Base-by-base conservation (phyloP, 2,329 filamentous ascomycete genomes). In the Emmonsiellopsis sp. region DNA sequence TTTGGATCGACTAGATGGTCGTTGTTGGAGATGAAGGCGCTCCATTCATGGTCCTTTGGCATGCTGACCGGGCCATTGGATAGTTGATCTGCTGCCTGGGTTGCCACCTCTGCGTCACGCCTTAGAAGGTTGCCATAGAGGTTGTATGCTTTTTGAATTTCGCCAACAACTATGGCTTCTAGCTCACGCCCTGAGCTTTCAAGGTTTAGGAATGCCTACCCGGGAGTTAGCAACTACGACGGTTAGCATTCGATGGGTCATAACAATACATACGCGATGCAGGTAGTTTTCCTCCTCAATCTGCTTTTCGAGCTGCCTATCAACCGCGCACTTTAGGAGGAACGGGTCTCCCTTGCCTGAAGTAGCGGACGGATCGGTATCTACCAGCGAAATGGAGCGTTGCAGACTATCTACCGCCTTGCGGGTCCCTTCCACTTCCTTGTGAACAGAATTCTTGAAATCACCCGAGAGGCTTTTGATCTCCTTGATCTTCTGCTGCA, bases 71-170 rank as follows among this genome's bases (percentile, higher is more conserved):
- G 91, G 0, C 92, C 91, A 40, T 80, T 81, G 43, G 89, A 87
- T 1, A 98, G 81, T 63, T 87, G 86, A 55, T 95, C 89, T 9
- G 92, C 81, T 1, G 88, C 80, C 53, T 80, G 80, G 65, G 89
- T 88, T 35, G 86, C 83, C 52, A 89, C 84, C 59, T 95, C 90
- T 8, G 89, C 87, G 67, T 97, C 92, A 46, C 90, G 85, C 74
- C 92, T 95, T 56, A 97, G 76, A 58, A 97, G 95, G 51, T 86
- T 87, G 26, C 91, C 88, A 62, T 95, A 89, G 2, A 91, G 90
- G 63, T 93, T 95, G 74, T 96, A 97, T 0, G 93, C 90, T 70
- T 97, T 97, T 67, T 98, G 93, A 42, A 98, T 94, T 71, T 98
- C 93, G 60, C 91, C 89, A 11, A 98, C 89, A 0, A 98, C 89